Base-by-base conservation (phyloP, 495 filamentous ascomycete genomes). In the Thermochaetoides thermophila region DNA sequence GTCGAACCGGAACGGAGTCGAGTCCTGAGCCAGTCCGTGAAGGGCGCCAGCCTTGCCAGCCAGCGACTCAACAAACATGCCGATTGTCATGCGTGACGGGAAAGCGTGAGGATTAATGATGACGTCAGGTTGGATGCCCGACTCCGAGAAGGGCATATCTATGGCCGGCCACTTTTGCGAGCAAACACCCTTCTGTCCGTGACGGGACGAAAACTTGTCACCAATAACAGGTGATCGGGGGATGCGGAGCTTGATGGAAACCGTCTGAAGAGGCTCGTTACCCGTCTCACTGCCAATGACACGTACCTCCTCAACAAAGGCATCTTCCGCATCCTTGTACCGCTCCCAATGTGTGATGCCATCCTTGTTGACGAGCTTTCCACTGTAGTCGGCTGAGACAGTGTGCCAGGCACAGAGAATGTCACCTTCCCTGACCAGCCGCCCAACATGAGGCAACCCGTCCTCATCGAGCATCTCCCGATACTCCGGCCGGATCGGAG, bases 21-120 rank as follows among this genome's bases (percentile, higher is more conserved):
- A 84, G 52, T 97, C 89, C 60, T 96, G 89, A 8, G 89, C 78
- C 18, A 93, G 69, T 23, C 89, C 89, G 50, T 97, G 89, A 31
- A 97, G 71, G 19, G 89, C 80, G 8, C 89, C 89, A 12, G 86
- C 70, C 61, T 97, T 97, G 20, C 89, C 89, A 15, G 89, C 89
- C 39, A 97, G 70, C 5, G 86, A 94, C 60, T 97, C 89, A 45
- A 97, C 77, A 63, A 97, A 95, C 79, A 96, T 95, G 53, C 89
- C 89, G 53, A 97, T 97, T 16, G 89, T 97, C 89, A 97, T 97
- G 57, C 89, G 87, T 35, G 89, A 96, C n/a, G 89, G 89, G 70
- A 97, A 97, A 56, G 89, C 89, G 69, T 97, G 89, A 38, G 89
- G 89, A 59, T 97, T 97, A 64, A 97, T 97, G 52, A 97, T 97